These are phyloP conservation scores for Dryas alaskensis DNA, from an alignment of 306 rosid genomes.

Conservation along the genomic window DNA sequence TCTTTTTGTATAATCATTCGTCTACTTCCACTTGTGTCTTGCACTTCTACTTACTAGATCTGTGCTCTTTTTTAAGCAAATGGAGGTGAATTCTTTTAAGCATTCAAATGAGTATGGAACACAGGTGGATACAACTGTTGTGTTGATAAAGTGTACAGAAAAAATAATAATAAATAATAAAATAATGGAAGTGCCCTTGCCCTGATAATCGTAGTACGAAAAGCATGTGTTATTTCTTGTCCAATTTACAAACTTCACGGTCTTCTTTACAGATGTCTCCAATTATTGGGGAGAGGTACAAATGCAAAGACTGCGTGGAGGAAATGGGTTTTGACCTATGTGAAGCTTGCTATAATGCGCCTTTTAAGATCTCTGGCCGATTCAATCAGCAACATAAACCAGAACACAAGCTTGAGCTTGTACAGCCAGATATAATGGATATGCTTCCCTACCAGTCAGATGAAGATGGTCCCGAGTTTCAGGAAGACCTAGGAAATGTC, in stretches of 20 bases:
- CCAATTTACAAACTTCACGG: too few relatives aligned
- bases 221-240: not conserved
- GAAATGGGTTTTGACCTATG: slow-evolving; percentile 74
- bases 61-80: not conserved
- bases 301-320: slow-evolving; percentile 69
- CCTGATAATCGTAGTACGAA: not conserved
- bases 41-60: not conserved
- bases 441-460: not conserved
- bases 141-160: not conserved
- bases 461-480: not conserved
- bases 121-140: not conserved
- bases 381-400: slow-evolving; percentile 88
- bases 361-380: slow-evolving; percentile 68
- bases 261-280: slow-evolving; percentile 52
- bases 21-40: not conserved
- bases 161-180: not conserved
- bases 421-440: not conserved
- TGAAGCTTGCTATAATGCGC: slow-evolving; percentile 57
- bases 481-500: slow-evolving; percentile 2
- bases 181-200: not conserved
- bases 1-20: not conserved
- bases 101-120: not conserved
- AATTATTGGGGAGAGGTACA: slow-evolving; percentile 77
- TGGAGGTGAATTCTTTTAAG: not conserved
- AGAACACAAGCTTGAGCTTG: slow-evolving; percentile 59